These are phyloP conservation scores for Brassica rapa DNA, from an alignment of 345 rosid species.

Conservation along the genomic window DNA sequence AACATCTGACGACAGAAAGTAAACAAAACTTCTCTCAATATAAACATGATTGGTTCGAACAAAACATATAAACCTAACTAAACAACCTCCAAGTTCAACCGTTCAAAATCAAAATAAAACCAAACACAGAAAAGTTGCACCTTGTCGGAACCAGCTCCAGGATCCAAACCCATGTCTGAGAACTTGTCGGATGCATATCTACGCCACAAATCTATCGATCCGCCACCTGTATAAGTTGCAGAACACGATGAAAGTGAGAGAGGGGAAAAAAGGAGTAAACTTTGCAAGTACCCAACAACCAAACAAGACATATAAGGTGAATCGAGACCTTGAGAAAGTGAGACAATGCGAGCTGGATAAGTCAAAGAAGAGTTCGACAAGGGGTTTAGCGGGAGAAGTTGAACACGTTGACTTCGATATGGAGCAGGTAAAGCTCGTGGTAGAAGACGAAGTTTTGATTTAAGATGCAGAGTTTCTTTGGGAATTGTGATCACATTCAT, in stretches of 20 bases:
- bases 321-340: conserved; percentile 44
- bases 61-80: not conserved
- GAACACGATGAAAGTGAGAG: not conserved
- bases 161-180: conserved; percentile 45
- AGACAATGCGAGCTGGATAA: conserved; percentile 29
- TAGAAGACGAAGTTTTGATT: conserved; percentile 20
- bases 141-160: conserved; percentile 41
- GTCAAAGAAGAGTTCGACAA: conserved; percentile 18
- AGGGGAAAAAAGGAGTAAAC: not conserved
- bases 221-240: conserved; percentile 30
- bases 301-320: not conserved
- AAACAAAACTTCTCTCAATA: not conserved
- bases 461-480: conserved; percentile 9
- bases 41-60: not conserved
- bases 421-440: not conserved
- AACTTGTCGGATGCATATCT: conserved; percentile 47
- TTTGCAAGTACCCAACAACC: conserved; percentile 1
- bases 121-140: conserved; percentile 23
- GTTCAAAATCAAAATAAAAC: not conserved
- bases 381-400: conserved; percentile 30
- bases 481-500: conserved; percentile 26
- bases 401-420: conserved; percentile 12
- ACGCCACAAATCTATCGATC: conserved; percentile 45
- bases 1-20: conserved; percentile 32
- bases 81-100: not conserved